Conservation (phyloP, 2,329 filamentous ascomycete species). For the Bisporella sp. region DNA sequence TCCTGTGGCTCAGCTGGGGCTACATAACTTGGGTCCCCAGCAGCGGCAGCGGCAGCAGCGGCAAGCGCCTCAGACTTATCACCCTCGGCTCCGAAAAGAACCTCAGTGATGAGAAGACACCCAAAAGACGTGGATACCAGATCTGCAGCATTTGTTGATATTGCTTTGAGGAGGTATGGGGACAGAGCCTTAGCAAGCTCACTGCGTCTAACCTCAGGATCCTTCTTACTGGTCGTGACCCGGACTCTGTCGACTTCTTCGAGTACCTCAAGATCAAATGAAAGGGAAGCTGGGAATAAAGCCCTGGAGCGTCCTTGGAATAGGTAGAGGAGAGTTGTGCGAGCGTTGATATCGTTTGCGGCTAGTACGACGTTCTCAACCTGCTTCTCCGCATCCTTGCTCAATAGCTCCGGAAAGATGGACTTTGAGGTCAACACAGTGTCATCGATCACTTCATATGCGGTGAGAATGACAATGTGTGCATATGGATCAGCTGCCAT, state of each 20-base stretch:
- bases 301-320: constrained; percentile 62
- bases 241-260: constrained; percentile 74
- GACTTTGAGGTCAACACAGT: constrained; percentile 82
- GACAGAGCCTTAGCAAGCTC: constrained; percentile 73
- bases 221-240: constrained; percentile 86
- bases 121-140: constrained; percentile 74
- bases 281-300: constrained; percentile 54
- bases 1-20: constrained; percentile 16
- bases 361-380: constrained; percentile 57
- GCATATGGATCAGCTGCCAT: constrained; percentile 77
- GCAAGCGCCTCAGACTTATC: constrained; percentile 70
- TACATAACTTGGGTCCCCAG: constrained; percentile 41
- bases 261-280: constrained; percentile 62
- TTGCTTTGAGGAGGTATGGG: constrained; percentile 65
- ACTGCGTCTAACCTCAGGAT: constrained; percentile 64
- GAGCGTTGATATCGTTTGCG: constrained; percentile 58
- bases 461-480: constrained; percentile 74
- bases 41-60: constrained; percentile 59
- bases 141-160: constrained; percentile 59
- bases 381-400: constrained; percentile 57
- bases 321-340: constrained; percentile 70
- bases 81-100: constrained; percentile 67
- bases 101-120: constrained; percentile 78
- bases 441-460: constrained; percentile 89
- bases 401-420: constrained; percentile 80